Base-by-base conservation (phyloP, 2,329 filamentous ascomycete genomes). In the Colletotrichum sojae region DNA sequence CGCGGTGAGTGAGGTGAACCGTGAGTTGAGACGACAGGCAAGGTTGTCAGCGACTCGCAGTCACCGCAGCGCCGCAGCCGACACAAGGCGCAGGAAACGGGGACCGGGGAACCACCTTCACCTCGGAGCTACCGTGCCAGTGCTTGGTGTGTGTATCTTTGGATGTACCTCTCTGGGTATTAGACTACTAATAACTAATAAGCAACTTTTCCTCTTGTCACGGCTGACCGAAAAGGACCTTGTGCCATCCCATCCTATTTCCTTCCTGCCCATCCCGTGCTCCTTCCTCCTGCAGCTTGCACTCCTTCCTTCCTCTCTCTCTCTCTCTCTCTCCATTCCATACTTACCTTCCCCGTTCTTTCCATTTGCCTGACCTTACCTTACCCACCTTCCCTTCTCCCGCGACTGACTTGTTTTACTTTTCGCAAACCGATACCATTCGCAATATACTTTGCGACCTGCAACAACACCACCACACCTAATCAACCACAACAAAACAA, bases 351-450 rank as follows among this genome's bases (percentile, higher is more conserved):
- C 46, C 53, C 58, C 31, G 58, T 31, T 52, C 61, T 58, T 67
- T 65, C 66, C 54, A 36, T 54, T 62, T 54, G 49, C 20, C 48
- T 49, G 36, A 45, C 40, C 48, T 61, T 16, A 61, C 46, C 58
- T 61, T 53, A 54, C 59, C 59, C 59, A 62, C 59, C 27, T 62
- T 53, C 59, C 31, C 59, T 62, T 62, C 55, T 46, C 22, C 25
- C 59, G 22, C 48, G 48, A 62, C 48, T 39, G 18, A 10, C 59
- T 54, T 52, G 20, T 39, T 53, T 60, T 13, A 49, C 20, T 53
- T 61, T 27, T n/a, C 59, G 16, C 16, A 62, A 36, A 54, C 49
- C 48, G 46, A 51, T 60, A 46, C 59, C 48, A 48, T n/a, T 62
- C 49, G 48, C 59, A 22, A 20, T 12, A 22, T 18, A 45, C 49